Base-by-base conservation (phyloP, 768 basidiomycete genomes). In the Hirschioporus abietinus region DNA sequence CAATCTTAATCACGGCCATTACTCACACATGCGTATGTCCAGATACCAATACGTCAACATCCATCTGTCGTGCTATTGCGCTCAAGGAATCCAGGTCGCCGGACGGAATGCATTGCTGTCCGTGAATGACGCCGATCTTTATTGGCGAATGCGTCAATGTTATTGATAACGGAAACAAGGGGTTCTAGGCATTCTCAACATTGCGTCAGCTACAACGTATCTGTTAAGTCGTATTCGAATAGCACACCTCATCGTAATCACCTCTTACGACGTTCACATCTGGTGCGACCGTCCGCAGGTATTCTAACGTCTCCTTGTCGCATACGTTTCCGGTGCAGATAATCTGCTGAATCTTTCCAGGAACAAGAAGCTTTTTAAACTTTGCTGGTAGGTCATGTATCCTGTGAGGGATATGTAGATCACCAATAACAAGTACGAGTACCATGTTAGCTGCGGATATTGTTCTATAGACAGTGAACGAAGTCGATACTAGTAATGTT, bases 341-440 rank as follows among this genome's bases (percentile, higher is more conserved):
- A 67, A 99, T 97, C 77, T 99, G 96, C 69, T 96, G 93, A 60
- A 99, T 99, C 78, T 99, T 99, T 24, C 97, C 97, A 23, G 92
- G 92, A 10, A 87, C 86, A 2, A 99, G 83, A 0, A 99, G 88
- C 74, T 98, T 97, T 81, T 96, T 96, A 81, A 99, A 99, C 79
- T 98, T 98, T 17, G 88, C 81, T 0, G 97, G 96, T 9, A 99
- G 85, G 74, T 97, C 97, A 75, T 97, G 93, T 9, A 81, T 82
- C 59, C 93, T 81, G 75, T 93, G 90, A 0, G 97, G 97, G 74
- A 98, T 99, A 77, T 98, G 96, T 24, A 99, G 86, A 82, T 99
- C 97, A 64, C 96, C 96, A 70, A 99, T 94, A 72, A 97, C 88
- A 66, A 99, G 91, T 58, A 99, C 96, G 70, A 99, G 90, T 63